A percentile compares a stretch with the other conserved stretches of the same genome.
Conservation (phyloP, 2,329 filamentous ascomycete genomes). For the Lasiodiplodia hormozganensis region DNA sequence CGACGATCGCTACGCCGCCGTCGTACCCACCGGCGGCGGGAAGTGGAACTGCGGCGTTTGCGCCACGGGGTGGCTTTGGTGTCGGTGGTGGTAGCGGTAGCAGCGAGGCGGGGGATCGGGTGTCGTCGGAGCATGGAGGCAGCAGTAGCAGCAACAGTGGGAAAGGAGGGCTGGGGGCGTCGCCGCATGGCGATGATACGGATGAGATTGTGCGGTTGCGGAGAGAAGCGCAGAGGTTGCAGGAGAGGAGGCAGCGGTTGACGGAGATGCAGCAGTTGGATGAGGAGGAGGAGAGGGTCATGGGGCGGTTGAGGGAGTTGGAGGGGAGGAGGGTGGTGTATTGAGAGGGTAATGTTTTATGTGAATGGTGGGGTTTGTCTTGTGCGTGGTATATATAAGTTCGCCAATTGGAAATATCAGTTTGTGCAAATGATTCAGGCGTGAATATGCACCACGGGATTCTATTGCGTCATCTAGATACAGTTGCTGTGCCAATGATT, state of each 20-base stretch:
- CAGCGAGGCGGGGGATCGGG: background rate
- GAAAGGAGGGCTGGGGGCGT: too few relatives aligned
- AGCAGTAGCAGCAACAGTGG: too few relatives aligned
- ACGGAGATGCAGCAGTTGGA: constrained; percentile 15
- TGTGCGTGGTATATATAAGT: too few relatives aligned
- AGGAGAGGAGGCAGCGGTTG: constrained; percentile 3
- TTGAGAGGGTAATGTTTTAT: background rate
- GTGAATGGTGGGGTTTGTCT: too few relatives aligned
- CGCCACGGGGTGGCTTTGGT: background rate
- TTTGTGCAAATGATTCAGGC: too few relatives aligned
- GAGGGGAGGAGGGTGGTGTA: background rate
- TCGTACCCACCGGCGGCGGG: too few relatives aligned
- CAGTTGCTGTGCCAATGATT: too few relatives aligned
- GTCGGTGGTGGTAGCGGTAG: background rate
- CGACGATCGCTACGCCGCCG: too few relatives aligned
- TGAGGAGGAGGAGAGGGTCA: constrained; percentile 14
- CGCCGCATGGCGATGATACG: background rate
- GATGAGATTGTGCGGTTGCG: constrained; percentile 10
- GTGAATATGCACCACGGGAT: too few relatives aligned
- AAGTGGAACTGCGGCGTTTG: background rate
- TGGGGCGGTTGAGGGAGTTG: constrained; percentile 6
- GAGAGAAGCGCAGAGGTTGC: constrained; percentile 5
- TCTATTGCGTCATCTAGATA: too few relatives aligned
- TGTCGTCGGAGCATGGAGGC: too few relatives aligned
- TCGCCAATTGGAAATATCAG: too few relatives aligned